Percentiles rank a stretch among this genome's conserved stretches.
Conservation (phyloP, 148 eudicot genomes). For the Suaeda aralocaspica region DNA sequence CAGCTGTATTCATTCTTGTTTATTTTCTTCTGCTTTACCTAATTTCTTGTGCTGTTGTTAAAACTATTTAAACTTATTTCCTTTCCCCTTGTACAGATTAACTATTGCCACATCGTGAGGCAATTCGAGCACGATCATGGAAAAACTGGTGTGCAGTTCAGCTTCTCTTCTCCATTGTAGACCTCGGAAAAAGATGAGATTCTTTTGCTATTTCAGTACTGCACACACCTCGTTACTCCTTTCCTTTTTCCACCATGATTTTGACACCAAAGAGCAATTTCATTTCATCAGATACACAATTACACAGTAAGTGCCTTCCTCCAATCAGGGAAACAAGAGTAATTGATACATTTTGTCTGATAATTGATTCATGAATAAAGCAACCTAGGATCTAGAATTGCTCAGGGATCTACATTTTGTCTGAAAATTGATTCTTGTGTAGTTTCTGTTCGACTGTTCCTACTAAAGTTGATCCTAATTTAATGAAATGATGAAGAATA, state of each 20-base stretch:
- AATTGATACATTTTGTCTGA: constrained; percentile 1
- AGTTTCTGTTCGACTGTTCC: constrained; percentile 11
- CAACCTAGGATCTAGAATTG: not conserved
- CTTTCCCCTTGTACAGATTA: constrained; percentile 46
- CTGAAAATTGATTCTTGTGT: not conserved
- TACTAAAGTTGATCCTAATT: not conserved
- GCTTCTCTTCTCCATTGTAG: constrained; percentile 71
- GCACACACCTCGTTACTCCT: constrained; percentile 1
- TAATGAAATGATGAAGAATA: not conserved
- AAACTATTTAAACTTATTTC: not conserved
- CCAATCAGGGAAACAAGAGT: constrained; percentile 7
- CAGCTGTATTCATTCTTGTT: not conserved
- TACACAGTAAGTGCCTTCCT: constrained; percentile 7
- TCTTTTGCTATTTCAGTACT: constrained; percentile 15
- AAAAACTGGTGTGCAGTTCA: constrained; percentile 78
- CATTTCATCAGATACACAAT: constrained; percentile 14
- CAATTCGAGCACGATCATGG: constrained; percentile 73
- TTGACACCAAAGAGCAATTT: constrained; percentile 11
- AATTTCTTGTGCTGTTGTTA: not conserved
- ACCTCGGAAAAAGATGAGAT: constrained; percentile 12
- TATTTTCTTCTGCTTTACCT: not conserved
- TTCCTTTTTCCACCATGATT: not conserved
- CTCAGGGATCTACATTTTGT: constrained; percentile 7
- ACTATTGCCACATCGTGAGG: constrained; percentile 74
- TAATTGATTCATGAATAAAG: constrained; percentile 21